Base-by-base conservation (phyloP, 306 rosid species). In the Phaseolus lunatus region DNA sequence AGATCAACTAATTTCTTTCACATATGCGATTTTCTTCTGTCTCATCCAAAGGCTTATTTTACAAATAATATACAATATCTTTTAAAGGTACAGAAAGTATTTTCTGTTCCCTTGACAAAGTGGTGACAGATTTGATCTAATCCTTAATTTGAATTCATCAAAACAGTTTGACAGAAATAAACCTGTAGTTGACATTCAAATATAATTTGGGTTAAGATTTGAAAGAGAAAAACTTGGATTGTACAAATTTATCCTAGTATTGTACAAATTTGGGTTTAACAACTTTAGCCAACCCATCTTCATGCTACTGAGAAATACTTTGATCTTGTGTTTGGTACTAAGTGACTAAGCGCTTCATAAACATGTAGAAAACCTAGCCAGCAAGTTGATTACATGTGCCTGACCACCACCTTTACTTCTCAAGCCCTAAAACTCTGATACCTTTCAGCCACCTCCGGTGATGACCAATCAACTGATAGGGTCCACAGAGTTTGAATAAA, bases 1-100 rank as follows among this genome's bases (percentile, higher is more conserved):
- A 33, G 47, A 77, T 26, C 45, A 80, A 73, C 7, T 54, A 26
- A 66, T 14, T 41, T 65, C 47, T 33, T 73, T 56, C 23, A 56
- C 15, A 31, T 41, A 35, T 66, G 44, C 44, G 70, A 13, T 44
- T 72, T 41, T 11, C 24, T 53, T 62, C 52, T 50, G 59, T 53
- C 64, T 19, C 41, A 5, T 72, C 54, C 5, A 9, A 37, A 37
- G 37, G 43, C 67, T 71, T 47, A 59, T 70, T 59, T 33, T 50
- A 45, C 63, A 41, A 41, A 41, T 39, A 66, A 37, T 52, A 69
- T 15, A 47, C 29, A 58, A 3, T 15, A 5, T 49, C 33, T 18
- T 50, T 47, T 0, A 22, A 48, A 48, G 6, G 16, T 50, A 66
- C 23, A 18, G 58, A 67, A 67, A 43, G 19, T 16, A 65, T 41